Evolutionary conservation across 306 rosid genomes (phyloP), one percentile per base, ranked within the genome.

Genomic region (Lathyrus oleraceus): DNA sequence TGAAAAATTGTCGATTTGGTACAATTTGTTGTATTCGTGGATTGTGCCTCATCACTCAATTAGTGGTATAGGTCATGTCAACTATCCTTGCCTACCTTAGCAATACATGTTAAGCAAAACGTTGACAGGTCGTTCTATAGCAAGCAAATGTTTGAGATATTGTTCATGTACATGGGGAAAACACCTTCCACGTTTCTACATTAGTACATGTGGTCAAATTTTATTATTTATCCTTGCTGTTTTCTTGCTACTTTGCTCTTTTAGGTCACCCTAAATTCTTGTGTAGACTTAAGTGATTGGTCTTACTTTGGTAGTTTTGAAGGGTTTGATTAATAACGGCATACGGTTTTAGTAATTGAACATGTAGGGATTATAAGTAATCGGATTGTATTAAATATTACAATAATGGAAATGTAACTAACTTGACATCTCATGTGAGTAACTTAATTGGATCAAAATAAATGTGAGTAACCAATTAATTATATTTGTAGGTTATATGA

Each of bases 31-130:
- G 28, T 44, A 68, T 67, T 74, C 48, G 20, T 74, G 61, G 62
- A 58, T 70, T 17, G 60, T 76, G 77, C 8, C 52, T 67, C 30
- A 62, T 76, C 81, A 76, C 65, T 58, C 57, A 44, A 56, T 12
- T 56, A 49, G 72, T 47, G 70, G 70, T 44, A 36, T 65, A 78
- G 48, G 84, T 81, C 72, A 73, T 62, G 83, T 79, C 84, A 73
- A 80, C 69, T 39, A 71, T 79, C 83, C 32, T 65, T 70, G 59
- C 85, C 85, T 44, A 84, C 81, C 83, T 67, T 71, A 30, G 71
- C 78, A 67, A 76, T 76, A 43, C 78, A 69, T 71, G 75, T 72
- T 79, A 79, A 48, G 13, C 62, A 75, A 10, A 38, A 67, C 38
- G n/a, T 69, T 81, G 75, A 81, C 77, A 69, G 52, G 77, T 81